These are phyloP conservation scores for Lasiosphaeria miniovina DNA, from an alignment of 495 filamentous ascomycete species.

Conservation along the genomic window DNA sequence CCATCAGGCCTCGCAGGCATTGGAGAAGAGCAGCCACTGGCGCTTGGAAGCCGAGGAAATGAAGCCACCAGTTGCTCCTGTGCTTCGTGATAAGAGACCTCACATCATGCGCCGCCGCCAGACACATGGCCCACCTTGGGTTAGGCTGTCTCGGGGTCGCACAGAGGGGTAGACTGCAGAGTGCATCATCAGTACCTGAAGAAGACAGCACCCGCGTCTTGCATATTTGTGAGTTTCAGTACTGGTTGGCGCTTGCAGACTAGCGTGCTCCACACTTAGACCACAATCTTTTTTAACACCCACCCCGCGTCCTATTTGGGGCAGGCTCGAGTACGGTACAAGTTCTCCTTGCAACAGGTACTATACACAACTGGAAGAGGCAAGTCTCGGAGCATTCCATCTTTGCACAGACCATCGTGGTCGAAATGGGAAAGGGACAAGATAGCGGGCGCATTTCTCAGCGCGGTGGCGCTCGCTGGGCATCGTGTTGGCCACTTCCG, in stretches of 20 bases:
- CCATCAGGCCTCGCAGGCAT: not conserved
- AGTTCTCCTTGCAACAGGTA: not conserved
- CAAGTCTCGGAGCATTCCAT: constrained; percentile 3
- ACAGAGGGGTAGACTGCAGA: not conserved
- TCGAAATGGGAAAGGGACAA: constrained; percentile 1
- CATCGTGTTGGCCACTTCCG: constrained; percentile 16
- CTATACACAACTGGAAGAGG: not conserved
- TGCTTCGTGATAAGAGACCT: no score
- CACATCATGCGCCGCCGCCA: no score
- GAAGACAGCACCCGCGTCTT: no score
- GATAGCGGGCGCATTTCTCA: not conserved
- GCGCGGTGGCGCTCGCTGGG: not conserved
- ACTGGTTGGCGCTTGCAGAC: no score
- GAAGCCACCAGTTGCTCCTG: no score
- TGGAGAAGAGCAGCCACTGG: not conserved
- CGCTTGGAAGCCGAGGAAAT: no score
- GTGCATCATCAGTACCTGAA: no score
- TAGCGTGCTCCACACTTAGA: no score
- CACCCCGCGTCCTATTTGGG: no score
- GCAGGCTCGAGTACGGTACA: constrained; percentile 1
- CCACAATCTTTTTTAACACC: no score
- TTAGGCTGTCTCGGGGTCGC: not conserved
- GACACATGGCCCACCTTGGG: no score
- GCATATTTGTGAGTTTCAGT: no score
- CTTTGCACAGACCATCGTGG: not conserved